Evolutionary conservation across 371 early-diverging fungal species (phyloP).

Genomic region (Syncephalastrum monosporum): DNA sequence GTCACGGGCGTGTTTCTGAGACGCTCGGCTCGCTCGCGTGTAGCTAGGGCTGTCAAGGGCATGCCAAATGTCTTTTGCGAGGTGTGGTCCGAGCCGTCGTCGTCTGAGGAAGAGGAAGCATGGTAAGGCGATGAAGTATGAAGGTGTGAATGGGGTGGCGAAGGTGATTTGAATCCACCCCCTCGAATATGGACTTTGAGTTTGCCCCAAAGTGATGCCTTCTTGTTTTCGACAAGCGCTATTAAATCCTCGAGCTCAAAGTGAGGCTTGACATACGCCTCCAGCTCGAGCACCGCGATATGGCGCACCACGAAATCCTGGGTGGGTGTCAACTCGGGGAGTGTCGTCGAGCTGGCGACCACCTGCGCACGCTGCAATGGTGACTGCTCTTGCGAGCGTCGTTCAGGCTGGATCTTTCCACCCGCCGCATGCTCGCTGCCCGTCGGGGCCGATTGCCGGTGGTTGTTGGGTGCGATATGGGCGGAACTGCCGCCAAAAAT

Average conservation of each 20-base stretch:
- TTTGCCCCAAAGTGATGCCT: slow-evolving; percentile 58
- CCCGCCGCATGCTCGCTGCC: too few species aligned
- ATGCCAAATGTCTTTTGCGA: slow-evolving; percentile 29
- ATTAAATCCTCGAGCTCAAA: slow-evolving; percentile 59
- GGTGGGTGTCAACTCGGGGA: slow-evolving; percentile 71
- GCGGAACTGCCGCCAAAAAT: too few species aligned
- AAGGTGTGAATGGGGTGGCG: slow-evolving; percentile 11
- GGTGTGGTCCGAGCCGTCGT: background rate
- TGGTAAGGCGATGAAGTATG: slow-evolving; percentile 13
- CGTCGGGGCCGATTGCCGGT: too few species aligned
- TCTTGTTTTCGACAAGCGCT: slow-evolving; percentile 59
- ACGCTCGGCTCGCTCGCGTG: slow-evolving; percentile 51
- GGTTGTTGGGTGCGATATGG: too few species aligned
- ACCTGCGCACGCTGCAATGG: too few species aligned
- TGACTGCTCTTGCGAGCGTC: too few species aligned
- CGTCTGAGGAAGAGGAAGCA: too few species aligned
- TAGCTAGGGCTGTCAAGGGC: slow-evolving; percentile 7
- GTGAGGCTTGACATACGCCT: slow-evolving; percentile 57
- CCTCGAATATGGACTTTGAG: slow-evolving; percentile 32
- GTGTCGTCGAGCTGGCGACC: slow-evolving; percentile 3
- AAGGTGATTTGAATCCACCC: background rate
- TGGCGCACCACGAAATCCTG: slow-evolving; percentile 77
- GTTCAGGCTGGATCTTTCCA: too few species aligned
- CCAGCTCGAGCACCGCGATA: slow-evolving; percentile 67
- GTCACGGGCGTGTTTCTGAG: background rate